These are phyloP conservation scores for Platanthera zijinensis DNA, from an alignment of 106 monocot genomes.

Conservation along the genomic window DNA sequence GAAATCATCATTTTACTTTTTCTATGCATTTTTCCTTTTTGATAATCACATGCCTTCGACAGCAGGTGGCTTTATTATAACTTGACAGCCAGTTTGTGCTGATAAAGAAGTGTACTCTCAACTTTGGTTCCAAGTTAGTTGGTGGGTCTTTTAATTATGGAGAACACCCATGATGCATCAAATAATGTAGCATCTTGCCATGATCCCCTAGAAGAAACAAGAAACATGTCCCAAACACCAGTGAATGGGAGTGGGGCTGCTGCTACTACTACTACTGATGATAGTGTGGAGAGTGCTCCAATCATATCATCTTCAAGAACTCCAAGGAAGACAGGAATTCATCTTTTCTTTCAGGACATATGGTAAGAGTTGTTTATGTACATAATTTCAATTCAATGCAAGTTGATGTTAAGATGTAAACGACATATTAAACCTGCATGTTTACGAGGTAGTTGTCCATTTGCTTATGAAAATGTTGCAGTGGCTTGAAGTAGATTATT, in stretches of 20 bases:
- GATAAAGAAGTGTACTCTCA: neutral
- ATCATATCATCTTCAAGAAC: neutral
- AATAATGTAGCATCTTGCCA: neutral
- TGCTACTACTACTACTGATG: neutral
- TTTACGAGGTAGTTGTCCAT: neutral
- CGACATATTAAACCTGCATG: neutral
- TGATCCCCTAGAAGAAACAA: neutral
- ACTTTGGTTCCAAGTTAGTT: neutral
- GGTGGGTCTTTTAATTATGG: neutral
- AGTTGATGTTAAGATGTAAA: neutral
- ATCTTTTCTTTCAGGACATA: constrained; percentile 44
- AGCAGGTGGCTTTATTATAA: neutral
- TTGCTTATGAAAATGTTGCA: neutral
- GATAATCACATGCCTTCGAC: neutral
- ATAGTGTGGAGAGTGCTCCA: constrained; percentile 1
- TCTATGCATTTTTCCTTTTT: neutral
- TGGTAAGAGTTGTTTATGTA: constrained; percentile 22
- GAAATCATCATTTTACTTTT: neutral
- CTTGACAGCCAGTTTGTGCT: neutral
- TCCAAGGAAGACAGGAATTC: constrained; percentile 31
- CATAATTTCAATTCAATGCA: neutral
- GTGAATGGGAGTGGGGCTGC: neutral
- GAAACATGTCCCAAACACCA: neutral
- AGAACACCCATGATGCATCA: constrained; percentile 1
- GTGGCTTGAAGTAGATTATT: neutral